A percentile compares a stretch with the other conserved stretches of the same genome.
Evolutionary conservation across 257 asterid genomes (phyloP).

Genomic region (Solanum ossicruentum): DNA sequence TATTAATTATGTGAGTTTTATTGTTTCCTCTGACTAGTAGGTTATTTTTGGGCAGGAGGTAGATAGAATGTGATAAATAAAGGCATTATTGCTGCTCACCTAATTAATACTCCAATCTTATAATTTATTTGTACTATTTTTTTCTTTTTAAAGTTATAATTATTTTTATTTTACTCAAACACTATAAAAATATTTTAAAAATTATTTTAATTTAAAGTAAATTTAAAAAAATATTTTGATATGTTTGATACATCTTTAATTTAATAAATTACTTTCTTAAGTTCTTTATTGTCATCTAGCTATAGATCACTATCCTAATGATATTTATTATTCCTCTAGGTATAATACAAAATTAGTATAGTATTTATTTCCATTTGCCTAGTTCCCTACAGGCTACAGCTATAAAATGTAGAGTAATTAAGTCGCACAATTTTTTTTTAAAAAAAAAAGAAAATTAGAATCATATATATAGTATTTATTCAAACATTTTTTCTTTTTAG

Average conservation of each 20-base stretch:
- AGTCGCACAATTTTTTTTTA: neutral
- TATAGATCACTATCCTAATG: neutral
- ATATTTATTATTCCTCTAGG: neutral
- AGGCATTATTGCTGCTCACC: neutral
- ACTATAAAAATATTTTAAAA: too few relatives aligned
- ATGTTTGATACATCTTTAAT: neutral
- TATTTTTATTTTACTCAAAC: too few relatives aligned
- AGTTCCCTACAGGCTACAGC: neutral
- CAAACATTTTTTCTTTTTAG: too few relatives aligned
- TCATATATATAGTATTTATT: neutral
- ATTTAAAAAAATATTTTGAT: neutral
- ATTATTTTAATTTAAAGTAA: too few relatives aligned
- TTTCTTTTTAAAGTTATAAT: neutral
- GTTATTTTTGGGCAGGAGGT: neutral
- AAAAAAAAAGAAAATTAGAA: too few relatives aligned
- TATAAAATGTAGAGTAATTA: too few relatives aligned
- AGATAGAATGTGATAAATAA: neutral
- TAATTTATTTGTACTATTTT: neutral
- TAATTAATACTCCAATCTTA: neutral
- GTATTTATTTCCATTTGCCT: neutral
- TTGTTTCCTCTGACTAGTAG: neutral
- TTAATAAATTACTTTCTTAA: neutral
- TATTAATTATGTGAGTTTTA: neutral
- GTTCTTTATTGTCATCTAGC: neutral
- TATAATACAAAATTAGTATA: neutral